Conservation (phyloP, 2,329 filamentous ascomycete genomes). For the Aspergillus thermomutatus region DNA sequence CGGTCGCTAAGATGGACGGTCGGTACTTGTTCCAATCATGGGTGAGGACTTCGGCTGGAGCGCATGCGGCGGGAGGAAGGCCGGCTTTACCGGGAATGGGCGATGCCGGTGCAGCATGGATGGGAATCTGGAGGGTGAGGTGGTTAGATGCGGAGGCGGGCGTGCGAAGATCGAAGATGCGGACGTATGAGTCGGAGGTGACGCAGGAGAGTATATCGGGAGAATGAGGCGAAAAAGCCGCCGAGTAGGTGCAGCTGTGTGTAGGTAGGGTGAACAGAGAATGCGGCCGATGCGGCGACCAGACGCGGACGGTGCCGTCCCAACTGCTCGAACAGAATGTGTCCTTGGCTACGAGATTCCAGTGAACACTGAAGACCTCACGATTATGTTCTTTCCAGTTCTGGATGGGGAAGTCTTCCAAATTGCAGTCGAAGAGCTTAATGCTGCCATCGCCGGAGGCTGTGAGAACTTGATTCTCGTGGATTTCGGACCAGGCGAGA, state of each 20-base stretch:
- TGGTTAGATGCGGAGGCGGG: slow-evolving; percentile 85
- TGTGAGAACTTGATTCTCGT: slow-evolving; percentile 89
- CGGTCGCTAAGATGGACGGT: slow-evolving; percentile 77
- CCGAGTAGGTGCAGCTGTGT: slow-evolving; percentile 89
- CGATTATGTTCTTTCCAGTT: slow-evolving; percentile 91
- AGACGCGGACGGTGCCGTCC: slow-evolving; percentile 96
- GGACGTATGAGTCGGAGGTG: slow-evolving; percentile 81
- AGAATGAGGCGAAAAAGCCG: slow-evolving; percentile 85
- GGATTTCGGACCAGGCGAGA: slow-evolving; percentile 88
- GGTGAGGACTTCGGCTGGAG: slow-evolving; percentile 81
- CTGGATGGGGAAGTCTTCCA: slow-evolving; percentile 81
- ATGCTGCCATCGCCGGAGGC: slow-evolving; percentile 91
- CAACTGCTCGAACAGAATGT: slow-evolving; percentile 88
- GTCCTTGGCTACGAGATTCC: slow-evolving; percentile 89
- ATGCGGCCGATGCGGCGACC: slow-evolving; percentile 73
- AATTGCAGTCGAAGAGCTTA: slow-evolving; percentile 84
- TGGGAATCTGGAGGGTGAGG: slow-evolving; percentile 75
- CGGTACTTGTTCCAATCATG: slow-evolving; percentile 99
- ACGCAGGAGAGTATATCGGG: slow-evolving; percentile 83
- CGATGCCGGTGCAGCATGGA: slow-evolving; percentile 64
- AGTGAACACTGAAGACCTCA: slow-evolving; percentile 88
- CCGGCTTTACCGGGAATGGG: slow-evolving; percentile 38
- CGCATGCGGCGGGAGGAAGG: slow-evolving; percentile 37
- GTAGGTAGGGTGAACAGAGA: slow-evolving; percentile 84
- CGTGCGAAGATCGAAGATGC: slow-evolving; percentile 87